phyloP scores from a whole-genome alignment of 31 red algal genomes.

The Asparagopsis taxiformis region DNA sequence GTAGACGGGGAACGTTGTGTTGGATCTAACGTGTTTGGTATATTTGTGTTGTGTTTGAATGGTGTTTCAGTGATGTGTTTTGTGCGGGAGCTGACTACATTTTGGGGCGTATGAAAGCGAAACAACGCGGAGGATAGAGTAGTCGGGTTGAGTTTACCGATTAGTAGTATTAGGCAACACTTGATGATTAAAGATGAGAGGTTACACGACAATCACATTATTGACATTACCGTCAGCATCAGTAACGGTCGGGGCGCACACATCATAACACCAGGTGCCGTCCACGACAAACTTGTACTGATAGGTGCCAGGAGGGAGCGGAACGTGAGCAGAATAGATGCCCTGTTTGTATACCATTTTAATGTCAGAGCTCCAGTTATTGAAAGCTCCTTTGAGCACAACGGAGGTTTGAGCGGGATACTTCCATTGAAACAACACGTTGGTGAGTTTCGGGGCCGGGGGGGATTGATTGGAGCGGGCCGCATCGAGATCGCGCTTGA shows the following conservation, averaged over 20 bases:
- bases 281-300: constrained; percentile 80
- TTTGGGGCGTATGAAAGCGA: constrained; percentile 10
- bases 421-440: not conserved
- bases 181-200: too few relatives aligned
- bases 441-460: not conserved
- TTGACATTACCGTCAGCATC: constrained; percentile 69
- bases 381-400: constrained; percentile 24
- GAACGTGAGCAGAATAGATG: not conserved
- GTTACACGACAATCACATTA: constrained; percentile 50
- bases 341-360: not conserved
- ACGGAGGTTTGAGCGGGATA: not conserved
- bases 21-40: too few relatives aligned
- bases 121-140: not conserved
- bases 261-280: constrained; percentile 65
- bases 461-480: not conserved
- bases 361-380: constrained; percentile 18
- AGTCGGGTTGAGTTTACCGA: not conserved
- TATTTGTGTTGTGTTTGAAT: constrained; percentile 2
- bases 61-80: constrained; percentile 46
- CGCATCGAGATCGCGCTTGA: not conserved
- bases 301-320: constrained; percentile 41
- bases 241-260: constrained; percentile 18
- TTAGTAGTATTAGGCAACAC: not conserved
- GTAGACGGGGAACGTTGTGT: too few relatives aligned
- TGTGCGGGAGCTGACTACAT: constrained; percentile 37